phyloP scores from a whole-genome alignment of 2,329 filamentous ascomycete genomes.

The Chaetomiaceae sp. region DNA sequence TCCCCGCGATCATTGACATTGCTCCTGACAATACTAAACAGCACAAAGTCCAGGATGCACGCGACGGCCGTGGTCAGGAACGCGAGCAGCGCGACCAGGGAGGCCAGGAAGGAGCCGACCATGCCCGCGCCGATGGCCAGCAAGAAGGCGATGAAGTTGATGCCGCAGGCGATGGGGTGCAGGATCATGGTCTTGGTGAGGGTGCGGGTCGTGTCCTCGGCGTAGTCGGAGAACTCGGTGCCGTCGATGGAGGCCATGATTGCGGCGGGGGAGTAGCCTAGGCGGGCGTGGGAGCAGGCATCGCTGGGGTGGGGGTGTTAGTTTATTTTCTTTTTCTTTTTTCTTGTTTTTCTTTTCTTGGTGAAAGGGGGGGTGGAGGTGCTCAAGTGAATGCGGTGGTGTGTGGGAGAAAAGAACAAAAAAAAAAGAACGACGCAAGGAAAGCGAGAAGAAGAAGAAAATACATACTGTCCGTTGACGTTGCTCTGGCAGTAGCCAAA shows the following conservation, averaged over 20 bases:
- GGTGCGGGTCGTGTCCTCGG: constrained; percentile 40
- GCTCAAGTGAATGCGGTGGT: no score
- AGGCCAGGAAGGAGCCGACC: constrained; percentile 47
- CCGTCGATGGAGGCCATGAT: constrained; percentile 38
- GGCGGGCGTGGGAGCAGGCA: constrained; percentile 41
- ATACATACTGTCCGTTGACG: background rate
- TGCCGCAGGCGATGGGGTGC: constrained; percentile 54
- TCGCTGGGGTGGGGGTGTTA: constrained; percentile 31
- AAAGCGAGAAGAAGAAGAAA: no score
- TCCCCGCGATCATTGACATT: constrained; percentile 44
- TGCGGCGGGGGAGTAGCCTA: constrained; percentile 53
- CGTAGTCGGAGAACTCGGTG: constrained; percentile 39
- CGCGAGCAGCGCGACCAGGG: constrained; percentile 44
- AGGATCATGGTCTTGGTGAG: constrained; percentile 58
- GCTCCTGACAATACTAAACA: constrained; percentile 49
- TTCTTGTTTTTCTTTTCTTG: no score
- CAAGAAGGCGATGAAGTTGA: constrained; percentile 56
- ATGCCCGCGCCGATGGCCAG: constrained; percentile 48
- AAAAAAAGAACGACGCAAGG: no score
- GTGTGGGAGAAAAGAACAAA: no score
- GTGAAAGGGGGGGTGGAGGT: no score
- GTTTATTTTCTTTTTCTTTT: no score
- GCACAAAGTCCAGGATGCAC: constrained; percentile 53
- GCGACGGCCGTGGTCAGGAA: constrained; percentile 46
- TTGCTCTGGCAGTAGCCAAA: constrained; percentile 52